Evolutionary conservation across 768 basidiomycete species (phyloP), one percentile per base, ranked within the genome.

Genomic region (Suillus bovinus): DNA sequence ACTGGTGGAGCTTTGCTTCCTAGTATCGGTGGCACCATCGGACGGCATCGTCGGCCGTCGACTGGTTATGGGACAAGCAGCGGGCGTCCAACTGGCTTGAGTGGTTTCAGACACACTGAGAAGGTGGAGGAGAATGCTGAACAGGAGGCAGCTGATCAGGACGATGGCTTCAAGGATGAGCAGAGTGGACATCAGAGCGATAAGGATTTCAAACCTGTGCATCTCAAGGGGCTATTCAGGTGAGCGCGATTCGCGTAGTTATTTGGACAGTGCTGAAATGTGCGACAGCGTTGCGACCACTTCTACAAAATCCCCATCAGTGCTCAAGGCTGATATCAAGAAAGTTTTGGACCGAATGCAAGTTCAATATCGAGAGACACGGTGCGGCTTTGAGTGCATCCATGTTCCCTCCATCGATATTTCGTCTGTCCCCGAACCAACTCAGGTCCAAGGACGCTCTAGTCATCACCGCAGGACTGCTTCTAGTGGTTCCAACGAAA

Each of bases 151-250:
- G 68, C 64, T 8, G 71, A 71, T 39, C 72, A 72, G 31, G 83
- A 82, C 61, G 82, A 81, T 61, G 74, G 72, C n/a, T 79, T 79
- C 61, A 79, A 76, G 64, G 80, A 83, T 50, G 82, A 82, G 64
- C 77, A 80, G 58, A 83, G 84, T 62, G 72, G 80, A n/a, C 77
- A 82, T 66, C 75, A 77, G 38, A 75, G 67, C 34, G 87, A 88
- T 67, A 88, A 87, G 76, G 90, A 93, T 61, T 89, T 93, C 70
- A 99, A 98, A 78, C 93, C 97, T 1, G 87, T 98, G 52, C 96
- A 93, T 77, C 78, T 99, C 70, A 99, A 99, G 77, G 97, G 97
- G 7, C 72, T 99, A 55, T 98, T 99, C 79, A 95, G 93, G 89
- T 93, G 64, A 66, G 82, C 77, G 59, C 59, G 58, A 13, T 39